Base-by-base conservation (phyloP, 306 rosid genomes). In the Vigna radiata region DNA sequence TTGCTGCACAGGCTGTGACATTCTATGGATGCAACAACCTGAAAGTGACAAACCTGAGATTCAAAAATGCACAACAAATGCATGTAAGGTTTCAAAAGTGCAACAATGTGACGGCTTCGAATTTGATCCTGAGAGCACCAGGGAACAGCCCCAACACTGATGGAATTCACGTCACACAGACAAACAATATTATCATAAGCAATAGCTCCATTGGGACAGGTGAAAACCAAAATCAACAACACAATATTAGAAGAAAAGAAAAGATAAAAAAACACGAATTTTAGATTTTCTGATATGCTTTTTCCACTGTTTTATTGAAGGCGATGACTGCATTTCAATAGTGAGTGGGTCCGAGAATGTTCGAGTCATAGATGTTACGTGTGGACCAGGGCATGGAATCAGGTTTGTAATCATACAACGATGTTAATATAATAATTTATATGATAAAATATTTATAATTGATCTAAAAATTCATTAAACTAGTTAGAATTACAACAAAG, bases 381-480 rank as follows among this genome's bases (percentile, higher is more conserved):
- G 98, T 48, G 98, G 98, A 47, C 98, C 98, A 56, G 98, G 98
- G 9, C 98, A 93, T 84, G 98, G 98, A 83, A 91, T 93, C 70
- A 93, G 98, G 98, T 93, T 25, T 49, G 19, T 43, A 15, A 19
- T 39, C 49, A 55, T 53, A 13, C 14, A 1, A 1, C 4, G 23
- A 21, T 55, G 16, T 18, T 53, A 29, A 4, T 29, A 4, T 29
- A 29, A 29, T 29, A 29, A 29, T 29, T 29, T 29, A 29, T 29
- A 29, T 29, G 31, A 29, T 29, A 4, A 29, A 29, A 29, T 2
- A 29, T 29, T 4, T 29, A 29, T 2, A 29, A 29, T 29, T 29
- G 31, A 29, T 29, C 31, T 29, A 29, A 29, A 29, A 29, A 29
- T 29, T 29, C 31, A 2, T 29, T 29, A 29, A 29, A 2, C 31